Evolutionary conservation across 345 rosid species (phyloP).

Genomic region (Linum tenue): DNA sequence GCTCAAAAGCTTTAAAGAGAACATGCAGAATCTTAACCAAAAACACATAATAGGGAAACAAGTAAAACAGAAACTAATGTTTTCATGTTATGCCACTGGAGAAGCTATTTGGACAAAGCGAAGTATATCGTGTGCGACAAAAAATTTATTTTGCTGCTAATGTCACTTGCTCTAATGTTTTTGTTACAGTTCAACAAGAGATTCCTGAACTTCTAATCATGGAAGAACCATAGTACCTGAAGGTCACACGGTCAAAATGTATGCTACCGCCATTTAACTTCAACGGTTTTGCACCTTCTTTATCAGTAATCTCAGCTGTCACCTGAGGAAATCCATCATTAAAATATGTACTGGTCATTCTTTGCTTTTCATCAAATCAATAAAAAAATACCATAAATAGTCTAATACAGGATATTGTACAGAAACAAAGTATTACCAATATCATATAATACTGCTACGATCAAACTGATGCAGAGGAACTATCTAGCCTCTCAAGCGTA

Average conservation of each 20-base stretch:
- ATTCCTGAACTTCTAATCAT: constrained; percentile 1
- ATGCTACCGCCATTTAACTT: constrained; percentile 70
- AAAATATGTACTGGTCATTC: too few relatives aligned
- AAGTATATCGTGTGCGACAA: background rate
- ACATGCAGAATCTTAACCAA: too few relatives aligned
- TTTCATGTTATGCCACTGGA: background rate
- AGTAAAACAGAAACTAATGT: background rate
- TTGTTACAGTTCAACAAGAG: background rate
- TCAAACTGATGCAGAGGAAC: too few relatives aligned
- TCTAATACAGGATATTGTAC: too few relatives aligned
- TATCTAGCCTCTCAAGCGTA: too few relatives aligned
- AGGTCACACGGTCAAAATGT: constrained; percentile 74
- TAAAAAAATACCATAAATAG: too few relatives aligned
- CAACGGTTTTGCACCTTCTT: constrained; percentile 58
- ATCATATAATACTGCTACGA: too few relatives aligned
- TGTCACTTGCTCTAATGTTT: background rate
- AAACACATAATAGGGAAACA: too few relatives aligned
- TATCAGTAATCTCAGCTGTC: constrained; percentile 67
- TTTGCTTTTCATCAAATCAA: too few relatives aligned
- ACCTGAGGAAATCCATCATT: constrained; percentile 43
- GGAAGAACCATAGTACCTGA: constrained; percentile 43
- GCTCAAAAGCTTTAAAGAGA: too few relatives aligned
- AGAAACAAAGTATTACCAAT: too few relatives aligned
- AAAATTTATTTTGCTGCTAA: background rate
- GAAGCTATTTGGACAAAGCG: background rate